A percentile compares a stretch with the other conserved stretches of the same genome.
phyloP scores from a whole-genome alignment of 139 green algal genomes.

The Yamagishiella unicocca region DNA sequence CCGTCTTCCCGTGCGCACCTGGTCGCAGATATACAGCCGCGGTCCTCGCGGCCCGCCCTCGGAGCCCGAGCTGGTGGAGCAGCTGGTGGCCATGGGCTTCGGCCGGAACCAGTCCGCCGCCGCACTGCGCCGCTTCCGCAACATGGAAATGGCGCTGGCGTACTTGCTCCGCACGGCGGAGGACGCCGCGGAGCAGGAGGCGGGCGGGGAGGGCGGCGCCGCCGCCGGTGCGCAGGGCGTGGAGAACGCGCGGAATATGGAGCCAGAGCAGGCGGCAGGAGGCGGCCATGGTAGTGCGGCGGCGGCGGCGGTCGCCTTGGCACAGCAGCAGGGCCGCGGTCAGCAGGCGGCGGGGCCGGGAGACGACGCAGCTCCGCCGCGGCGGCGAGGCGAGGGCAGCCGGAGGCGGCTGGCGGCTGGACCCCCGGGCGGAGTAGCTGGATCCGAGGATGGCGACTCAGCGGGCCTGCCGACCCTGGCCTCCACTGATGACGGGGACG shows the following conservation, averaged over 20 bases:
- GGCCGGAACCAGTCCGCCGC: conserved; percentile 36
- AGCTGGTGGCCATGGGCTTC: conserved; percentile 65
- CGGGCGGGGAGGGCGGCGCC: neutral
- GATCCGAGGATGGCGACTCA: neutral
- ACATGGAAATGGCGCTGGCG: conserved; percentile 55
- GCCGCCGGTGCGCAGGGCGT: neutral
- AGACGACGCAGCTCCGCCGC: neutral
- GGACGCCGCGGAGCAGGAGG: neutral
- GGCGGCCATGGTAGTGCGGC: too few species aligned
- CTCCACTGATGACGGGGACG: neutral
- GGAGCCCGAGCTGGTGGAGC: conserved; percentile 36
- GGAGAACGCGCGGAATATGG: neutral
- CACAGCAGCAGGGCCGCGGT: conserved; percentile 21
- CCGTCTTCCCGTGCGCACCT: too few species aligned
- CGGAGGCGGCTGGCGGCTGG: too few species aligned
- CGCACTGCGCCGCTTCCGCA: conserved; percentile 44
- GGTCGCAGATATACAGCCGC: conserved; percentile 33
- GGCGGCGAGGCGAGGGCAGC: too few species aligned
- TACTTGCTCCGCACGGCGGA: conserved; percentile 42
- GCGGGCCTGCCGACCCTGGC: neutral
- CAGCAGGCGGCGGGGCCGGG: neutral
- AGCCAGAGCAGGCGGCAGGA: neutral
- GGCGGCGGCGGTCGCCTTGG: neutral
- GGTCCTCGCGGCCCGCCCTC: neutral
- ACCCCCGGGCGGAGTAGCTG: too few species aligned